Evolutionary conservation across 345 rosid species (phyloP), one percentile per base, ranked within the genome.

Genomic region (Toxicodendron radicans): DNA sequence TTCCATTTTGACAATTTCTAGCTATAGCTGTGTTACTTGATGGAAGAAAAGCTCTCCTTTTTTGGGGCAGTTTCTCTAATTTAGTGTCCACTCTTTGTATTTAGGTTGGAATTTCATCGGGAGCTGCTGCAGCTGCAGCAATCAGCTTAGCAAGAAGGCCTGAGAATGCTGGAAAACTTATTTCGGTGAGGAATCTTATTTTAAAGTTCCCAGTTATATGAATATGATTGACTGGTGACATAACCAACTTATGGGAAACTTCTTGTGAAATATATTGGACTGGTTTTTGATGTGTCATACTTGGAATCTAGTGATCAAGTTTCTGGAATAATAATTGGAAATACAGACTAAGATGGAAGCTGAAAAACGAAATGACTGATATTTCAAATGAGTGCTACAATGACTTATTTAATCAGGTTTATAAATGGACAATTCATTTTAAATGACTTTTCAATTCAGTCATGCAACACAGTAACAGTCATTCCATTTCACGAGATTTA

Each of bases 41-140:
- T 60, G 70, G 45, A 58, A 53, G 5, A 20, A 52, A 18, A 21
- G 7, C 7, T 20, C 64, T 59, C n/a, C 1, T 74, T 24, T 64
- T n/a, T 41, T 35, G 45, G 24, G 59, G 53, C 58, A 23, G n/a
- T 33, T 60, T 10, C 38, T 49, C 24, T 27, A 52, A 74, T 46
- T 66, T 30, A 35, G 8, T 45, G 24, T 58, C 35, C 64, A 38
- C 24, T 14, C 32, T 27, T 56, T 76, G 54, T 33, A n/a, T 70
- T 43, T 78, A 92, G 98, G 98, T 92, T 41, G 98, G 98, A 18
- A 92, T 94, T 46, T 94, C 98, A 57, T 92, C 97, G 52, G 97
- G 98, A 83, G 98, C 98, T 0, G 98, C 98, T 12, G 95, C 97
- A 66, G 97, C 88, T n/a, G 97, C 97, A 17, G 97, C 99, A 8